phyloP scores from a whole-genome alignment of 306 rosid species.

The Lupinus albus region DNA sequence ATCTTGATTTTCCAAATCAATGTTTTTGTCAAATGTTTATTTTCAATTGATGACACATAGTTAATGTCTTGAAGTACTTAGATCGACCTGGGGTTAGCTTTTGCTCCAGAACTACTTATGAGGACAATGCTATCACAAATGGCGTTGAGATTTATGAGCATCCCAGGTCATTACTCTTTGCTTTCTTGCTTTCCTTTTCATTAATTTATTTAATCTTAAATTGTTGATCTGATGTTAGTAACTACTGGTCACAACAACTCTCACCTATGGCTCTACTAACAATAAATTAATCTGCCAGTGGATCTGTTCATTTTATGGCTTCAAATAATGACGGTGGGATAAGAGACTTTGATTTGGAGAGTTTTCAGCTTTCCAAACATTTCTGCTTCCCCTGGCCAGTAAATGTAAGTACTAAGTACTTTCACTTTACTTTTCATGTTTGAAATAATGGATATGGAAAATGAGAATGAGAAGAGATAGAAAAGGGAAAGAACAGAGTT shows the following conservation, averaged over 20 bases:
- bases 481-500: neutral
- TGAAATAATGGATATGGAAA: constrained; percentile 9
- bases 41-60: constrained; percentile 10
- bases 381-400: constrained; percentile 85
- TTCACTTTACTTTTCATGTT: constrained; percentile 30
- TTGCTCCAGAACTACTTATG: constrained; percentile 79
- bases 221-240: constrained; percentile 27
- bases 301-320: constrained; percentile 88
- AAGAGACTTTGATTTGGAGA: constrained; percentile 87
- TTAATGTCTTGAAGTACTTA: constrained; percentile 60
- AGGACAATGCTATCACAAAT: constrained; percentile 86
- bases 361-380: constrained; percentile 78
- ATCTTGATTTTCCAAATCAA: constrained; percentile 16
- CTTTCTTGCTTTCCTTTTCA: constrained; percentile 3
- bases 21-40: constrained; percentile 1
- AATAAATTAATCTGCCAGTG: constrained; percentile 53
- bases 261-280: constrained; percentile 25
- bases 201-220: constrained; percentile 15
- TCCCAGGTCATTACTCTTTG: constrained; percentile 56
- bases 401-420: constrained; percentile 64
- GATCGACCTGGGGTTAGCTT: constrained; percentile 84
- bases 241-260: constrained; percentile 1
- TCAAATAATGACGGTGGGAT: constrained; percentile 83
- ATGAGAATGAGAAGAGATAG: constrained; percentile 7
- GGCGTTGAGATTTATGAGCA: constrained; percentile 77